Percentiles rank a stretch among this genome's conserved stretches.
Conservation (phyloP, 345 rosid species). For the Heritiera fomes region DNA sequence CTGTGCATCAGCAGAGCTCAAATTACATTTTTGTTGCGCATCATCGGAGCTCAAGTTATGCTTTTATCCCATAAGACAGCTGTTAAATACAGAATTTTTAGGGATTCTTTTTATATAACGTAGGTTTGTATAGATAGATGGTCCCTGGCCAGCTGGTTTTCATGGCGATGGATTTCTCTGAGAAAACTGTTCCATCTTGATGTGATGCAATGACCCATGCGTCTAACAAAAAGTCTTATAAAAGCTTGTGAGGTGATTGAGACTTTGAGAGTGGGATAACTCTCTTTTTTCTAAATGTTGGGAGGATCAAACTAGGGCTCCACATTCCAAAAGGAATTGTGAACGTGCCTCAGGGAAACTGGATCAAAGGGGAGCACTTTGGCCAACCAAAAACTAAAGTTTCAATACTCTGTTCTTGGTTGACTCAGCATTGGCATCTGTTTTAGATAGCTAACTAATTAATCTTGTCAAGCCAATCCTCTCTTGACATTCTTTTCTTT, state of each 20-base stretch:
- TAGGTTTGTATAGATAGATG: too few species aligned
- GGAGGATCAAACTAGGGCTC: not conserved
- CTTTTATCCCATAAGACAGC: too few species aligned
- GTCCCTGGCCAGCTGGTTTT: too few species aligned
- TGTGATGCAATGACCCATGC: not conserved
- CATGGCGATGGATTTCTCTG: not conserved
- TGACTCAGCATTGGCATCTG: not conserved
- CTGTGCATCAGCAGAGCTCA: too few species aligned
- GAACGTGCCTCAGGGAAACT: not conserved
- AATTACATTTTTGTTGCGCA: too few species aligned
- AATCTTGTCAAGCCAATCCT: not conserved
- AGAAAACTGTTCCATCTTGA: not conserved
- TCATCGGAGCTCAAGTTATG: too few species aligned
- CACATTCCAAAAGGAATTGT: not conserved
- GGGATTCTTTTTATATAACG: too few species aligned
- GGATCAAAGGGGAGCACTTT: not conserved
- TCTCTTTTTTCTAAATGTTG: not conserved
- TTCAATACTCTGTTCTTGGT: not conserved
- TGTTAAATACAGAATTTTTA: too few species aligned
- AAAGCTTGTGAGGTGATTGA: not conserved
- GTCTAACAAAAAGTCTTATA: not conserved
- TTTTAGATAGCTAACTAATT: not conserved
- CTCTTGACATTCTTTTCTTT: too few species aligned
- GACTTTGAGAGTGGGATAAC: not conserved
- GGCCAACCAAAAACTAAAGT: not conserved